Conservation (phyloP, 306 rosid species). For the Quillaja saponaria region DNA sequence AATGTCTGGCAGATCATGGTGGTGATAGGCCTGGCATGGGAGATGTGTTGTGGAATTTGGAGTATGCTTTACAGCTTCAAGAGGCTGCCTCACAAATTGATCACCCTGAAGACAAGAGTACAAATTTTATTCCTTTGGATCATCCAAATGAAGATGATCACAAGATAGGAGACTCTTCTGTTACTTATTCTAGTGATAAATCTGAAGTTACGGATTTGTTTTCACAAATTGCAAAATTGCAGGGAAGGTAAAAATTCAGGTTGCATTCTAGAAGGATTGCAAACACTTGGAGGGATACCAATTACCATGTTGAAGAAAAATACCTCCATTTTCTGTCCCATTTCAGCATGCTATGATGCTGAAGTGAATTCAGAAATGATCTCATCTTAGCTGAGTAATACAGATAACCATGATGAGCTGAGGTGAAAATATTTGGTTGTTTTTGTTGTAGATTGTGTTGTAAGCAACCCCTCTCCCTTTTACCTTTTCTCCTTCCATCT, state of each 20-base stretch:
- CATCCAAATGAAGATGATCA: conserved; percentile 7
- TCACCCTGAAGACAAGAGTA: conserved; percentile 30
- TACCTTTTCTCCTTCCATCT: too few species aligned
- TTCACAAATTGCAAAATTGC: conserved; percentile 39
- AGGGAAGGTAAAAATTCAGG: conserved; percentile 45
- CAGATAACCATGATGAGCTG: too few species aligned
- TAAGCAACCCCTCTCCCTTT: too few species aligned
- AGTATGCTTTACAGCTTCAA: conserved; percentile 66
- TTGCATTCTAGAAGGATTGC: not conserved
- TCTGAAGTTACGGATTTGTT: conserved; percentile 37
- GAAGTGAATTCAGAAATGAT: too few species aligned
- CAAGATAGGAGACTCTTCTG: conserved; percentile 18
- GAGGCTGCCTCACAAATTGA: conserved; percentile 40
- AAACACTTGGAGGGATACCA: too few species aligned
- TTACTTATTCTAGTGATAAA: conserved; percentile 22
- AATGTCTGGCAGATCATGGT: conserved; percentile 61
- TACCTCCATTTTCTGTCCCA: too few species aligned
- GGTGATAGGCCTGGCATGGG: conserved; percentile 80
- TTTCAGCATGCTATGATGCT: too few species aligned
- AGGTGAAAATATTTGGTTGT: too few species aligned
- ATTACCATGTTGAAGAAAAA: too few species aligned
- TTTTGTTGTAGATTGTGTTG: too few species aligned
- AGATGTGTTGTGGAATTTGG: conserved; percentile 88
- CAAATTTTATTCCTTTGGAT: conserved; percentile 12
- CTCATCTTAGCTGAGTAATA: too few species aligned